These are phyloP conservation scores for Dittrichia graveolens DNA, from an alignment of 129 eudicot genomes.

Conservation along the genomic window DNA sequence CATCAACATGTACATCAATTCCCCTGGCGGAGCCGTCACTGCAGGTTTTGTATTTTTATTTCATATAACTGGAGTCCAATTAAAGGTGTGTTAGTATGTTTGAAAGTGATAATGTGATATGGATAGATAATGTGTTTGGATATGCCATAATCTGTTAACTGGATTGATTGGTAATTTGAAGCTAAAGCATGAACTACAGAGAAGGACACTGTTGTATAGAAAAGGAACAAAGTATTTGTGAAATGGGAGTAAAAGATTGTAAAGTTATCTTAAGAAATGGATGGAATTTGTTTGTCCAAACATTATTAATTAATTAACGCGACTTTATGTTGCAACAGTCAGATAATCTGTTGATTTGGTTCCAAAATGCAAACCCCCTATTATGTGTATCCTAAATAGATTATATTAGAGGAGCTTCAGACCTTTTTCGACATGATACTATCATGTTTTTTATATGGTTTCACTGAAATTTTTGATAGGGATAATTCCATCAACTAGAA, in stretches of 20 bases:
- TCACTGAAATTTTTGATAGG: background rate
- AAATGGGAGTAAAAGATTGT: background rate
- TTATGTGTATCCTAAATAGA: too few species aligned
- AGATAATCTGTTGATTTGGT: too few species aligned
- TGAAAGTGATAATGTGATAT: background rate
- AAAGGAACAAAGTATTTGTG: background rate
- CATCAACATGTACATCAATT: constrained; percentile 79
- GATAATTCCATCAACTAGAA: background rate
- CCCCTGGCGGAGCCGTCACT: constrained; percentile 95
- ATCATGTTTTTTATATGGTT: background rate
- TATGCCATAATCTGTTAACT: too few species aligned
- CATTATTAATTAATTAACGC: too few species aligned
- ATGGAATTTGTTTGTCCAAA: too few species aligned
- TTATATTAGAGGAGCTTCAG: too few species aligned
- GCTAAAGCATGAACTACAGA: too few species aligned
- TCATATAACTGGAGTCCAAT: background rate
- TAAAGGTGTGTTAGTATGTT: background rate
- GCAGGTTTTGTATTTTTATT: constrained; percentile 47
- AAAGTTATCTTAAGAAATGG: background rate
- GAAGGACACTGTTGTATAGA: too few species aligned
- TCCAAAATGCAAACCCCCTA: too few species aligned
- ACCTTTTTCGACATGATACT: background rate
- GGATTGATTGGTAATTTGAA: too few species aligned
- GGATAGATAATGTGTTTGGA: too few species aligned
- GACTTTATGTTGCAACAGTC: too few species aligned